A percentile compares a stretch with the other conserved stretches of the same genome.
phyloP scores from a whole-genome alignment of 148 eudicot species.

The Dianthus caryophyllus region DNA sequence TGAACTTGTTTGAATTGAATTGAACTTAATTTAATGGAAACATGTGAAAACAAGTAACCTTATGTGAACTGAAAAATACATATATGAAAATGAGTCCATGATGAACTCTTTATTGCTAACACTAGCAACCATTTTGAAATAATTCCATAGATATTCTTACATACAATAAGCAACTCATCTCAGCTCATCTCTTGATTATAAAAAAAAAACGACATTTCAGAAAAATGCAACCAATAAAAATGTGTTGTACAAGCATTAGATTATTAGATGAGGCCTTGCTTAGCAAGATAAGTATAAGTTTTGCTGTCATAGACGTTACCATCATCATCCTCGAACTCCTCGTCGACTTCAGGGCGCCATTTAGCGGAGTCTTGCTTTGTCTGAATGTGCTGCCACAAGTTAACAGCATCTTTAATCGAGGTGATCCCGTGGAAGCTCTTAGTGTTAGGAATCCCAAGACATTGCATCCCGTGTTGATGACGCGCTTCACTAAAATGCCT shows the following conservation, averaged over 20 bases:
- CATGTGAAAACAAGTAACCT: too few species aligned
- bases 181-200: too few species aligned
- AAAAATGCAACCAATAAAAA: background rate
- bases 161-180: background rate
- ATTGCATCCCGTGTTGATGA: constrained; percentile 4
- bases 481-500: background rate
- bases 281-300: constrained; percentile 1
- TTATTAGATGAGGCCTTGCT: background rate
- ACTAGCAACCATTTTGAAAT: too few species aligned
- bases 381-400: constrained; percentile 12
- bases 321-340: constrained; percentile 17
- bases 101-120: too few species aligned
- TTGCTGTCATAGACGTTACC: constrained; percentile 14
- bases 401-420: background rate
- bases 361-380: background rate
- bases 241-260: background rate
- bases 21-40: too few species aligned
- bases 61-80: too few species aligned
- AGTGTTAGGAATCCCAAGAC: constrained; percentile 1
- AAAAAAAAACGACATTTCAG: background rate
- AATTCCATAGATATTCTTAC: too few species aligned
- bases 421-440: constrained; percentile 17
- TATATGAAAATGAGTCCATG: too few species aligned
- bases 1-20: too few species aligned
- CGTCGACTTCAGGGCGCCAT: constrained; percentile 14